Percentiles rank a stretch among this genome's conserved stretches.
Conservation (phyloP, 139 green algal species). For the Coccomyxa sp. region DNA sequence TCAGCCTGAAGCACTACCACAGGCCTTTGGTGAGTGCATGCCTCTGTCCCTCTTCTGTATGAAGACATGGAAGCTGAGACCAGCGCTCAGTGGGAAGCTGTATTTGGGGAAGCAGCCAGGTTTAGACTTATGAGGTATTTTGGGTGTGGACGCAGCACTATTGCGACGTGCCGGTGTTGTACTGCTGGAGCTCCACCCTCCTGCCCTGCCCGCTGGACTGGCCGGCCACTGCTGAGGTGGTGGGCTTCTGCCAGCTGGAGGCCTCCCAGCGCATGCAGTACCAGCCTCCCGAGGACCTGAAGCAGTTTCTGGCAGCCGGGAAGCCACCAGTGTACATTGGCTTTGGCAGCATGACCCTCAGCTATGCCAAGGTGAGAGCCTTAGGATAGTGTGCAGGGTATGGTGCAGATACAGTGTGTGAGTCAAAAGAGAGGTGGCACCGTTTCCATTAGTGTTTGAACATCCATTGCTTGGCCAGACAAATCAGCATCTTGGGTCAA, state of each 20-base stretch:
- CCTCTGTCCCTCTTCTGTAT: too few relatives aligned
- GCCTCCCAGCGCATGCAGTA: not conserved
- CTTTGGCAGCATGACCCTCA: slow-evolving; percentile 57
- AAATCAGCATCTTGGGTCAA: too few relatives aligned
- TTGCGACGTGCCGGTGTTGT: slow-evolving; percentile 15
- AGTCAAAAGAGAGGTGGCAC: not conserved
- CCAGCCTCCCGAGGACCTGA: slow-evolving; percentile 22
- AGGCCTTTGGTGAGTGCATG: not conserved
- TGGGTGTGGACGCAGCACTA: slow-evolving; percentile 5
- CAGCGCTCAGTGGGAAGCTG: too few relatives aligned
- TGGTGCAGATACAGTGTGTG: not conserved
- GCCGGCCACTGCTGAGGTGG: slow-evolving; percentile 47
- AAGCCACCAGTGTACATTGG: slow-evolving; percentile 55
- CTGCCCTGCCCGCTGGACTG: slow-evolving; percentile 59
- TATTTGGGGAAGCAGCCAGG: too few relatives aligned
- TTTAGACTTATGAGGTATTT: too few relatives aligned
- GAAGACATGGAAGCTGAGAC: too few relatives aligned
- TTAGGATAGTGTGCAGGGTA: not conserved
- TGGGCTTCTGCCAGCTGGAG: slow-evolving; percentile 17
- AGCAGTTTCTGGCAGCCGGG: slow-evolving; percentile 41
- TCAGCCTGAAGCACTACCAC: slow-evolving; percentile 5
- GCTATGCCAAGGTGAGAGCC: slow-evolving; percentile 8
- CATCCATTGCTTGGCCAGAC: too few relatives aligned
- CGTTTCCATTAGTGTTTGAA: not conserved
- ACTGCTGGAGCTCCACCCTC: slow-evolving; percentile 27